phyloP scores from a whole-genome alignment of 2,329 filamentous ascomycete species.

The Ceratocystis papillata region DNA sequence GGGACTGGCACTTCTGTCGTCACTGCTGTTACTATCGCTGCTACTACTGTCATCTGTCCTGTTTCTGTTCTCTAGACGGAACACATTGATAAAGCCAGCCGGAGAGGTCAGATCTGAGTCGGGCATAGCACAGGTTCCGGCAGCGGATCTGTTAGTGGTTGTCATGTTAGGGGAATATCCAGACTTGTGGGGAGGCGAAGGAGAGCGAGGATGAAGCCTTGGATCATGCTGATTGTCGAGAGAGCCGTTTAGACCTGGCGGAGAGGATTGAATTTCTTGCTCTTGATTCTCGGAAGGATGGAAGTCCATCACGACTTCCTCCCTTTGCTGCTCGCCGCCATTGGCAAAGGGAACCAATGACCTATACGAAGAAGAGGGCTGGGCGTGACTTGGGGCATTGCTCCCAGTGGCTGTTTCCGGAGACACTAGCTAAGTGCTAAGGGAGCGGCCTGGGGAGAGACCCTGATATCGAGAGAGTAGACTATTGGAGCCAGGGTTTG shows the following conservation, averaged over 20 bases:
- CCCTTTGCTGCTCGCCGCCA: not conserved
- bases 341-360: not conserved
- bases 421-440: not conserved
- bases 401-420: not conserved
- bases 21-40: not conserved
- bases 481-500: not conserved
- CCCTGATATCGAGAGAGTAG: not conserved
- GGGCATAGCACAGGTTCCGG: not conserved
- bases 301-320: no score
- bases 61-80: not conserved
- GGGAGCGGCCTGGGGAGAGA: not conserved
- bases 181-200: not conserved
- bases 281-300: not conserved
- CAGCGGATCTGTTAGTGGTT: not conserved
- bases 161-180: not conserved
- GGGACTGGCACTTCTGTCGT: not conserved
- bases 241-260: not conserved
- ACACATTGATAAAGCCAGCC: not conserved
- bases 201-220: not conserved
- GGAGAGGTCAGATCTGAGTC: not conserved
- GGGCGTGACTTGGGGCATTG: not conserved
- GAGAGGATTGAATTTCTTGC: not conserved
- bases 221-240: not conserved
- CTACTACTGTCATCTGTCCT: not conserved
- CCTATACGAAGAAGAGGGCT: constrained; percentile 5